Evolutionary conservation across 495 filamentous ascomycete species (phyloP).

Genomic region (Astrothelium subdiscretum): DNA sequence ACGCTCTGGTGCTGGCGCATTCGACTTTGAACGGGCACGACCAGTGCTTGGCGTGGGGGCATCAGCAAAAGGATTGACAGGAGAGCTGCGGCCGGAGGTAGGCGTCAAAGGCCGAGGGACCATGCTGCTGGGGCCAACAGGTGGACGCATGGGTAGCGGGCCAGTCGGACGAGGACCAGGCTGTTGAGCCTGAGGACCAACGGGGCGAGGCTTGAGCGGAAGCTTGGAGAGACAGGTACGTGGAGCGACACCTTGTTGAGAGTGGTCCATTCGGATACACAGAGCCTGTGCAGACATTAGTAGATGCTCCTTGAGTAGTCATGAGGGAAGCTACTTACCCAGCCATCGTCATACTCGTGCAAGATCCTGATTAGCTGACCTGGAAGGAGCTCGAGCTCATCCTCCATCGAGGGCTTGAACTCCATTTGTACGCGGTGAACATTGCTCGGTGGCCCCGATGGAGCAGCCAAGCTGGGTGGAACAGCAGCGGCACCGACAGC

Average conservation of each 20-base stretch:
- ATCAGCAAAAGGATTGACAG: conserved; percentile 5
- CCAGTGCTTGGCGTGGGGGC: conserved; percentile 17
- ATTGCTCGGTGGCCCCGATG: conserved; percentile 24
- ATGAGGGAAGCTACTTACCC: conserved; percentile 48
- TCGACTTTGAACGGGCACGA: conserved; percentile 22
- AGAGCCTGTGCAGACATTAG: conserved; percentile 56
- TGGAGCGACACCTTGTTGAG: conserved; percentile 83
- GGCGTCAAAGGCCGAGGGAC: conserved; percentile 19
- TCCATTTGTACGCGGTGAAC: conserved; percentile 86
- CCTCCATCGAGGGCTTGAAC: conserved; percentile 84
- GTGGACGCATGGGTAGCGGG: conserved; percentile 11
- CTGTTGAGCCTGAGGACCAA: conserved; percentile 32
- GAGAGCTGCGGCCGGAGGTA: conserved; percentile 18
- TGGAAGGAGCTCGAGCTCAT: conserved; percentile 69
- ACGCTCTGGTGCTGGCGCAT: conserved; percentile 35
- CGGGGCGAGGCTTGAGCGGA: conserved; percentile 77
- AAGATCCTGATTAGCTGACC: conserved; percentile 79
- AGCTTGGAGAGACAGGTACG: conserved; percentile 86
- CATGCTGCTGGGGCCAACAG: conserved; percentile 3
- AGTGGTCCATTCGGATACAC: conserved; percentile 80
- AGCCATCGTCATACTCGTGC: conserved; percentile 97
- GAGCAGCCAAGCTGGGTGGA: conserved; percentile 24
- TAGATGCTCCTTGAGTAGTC: background rate
- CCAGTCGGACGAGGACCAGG: conserved; percentile 38
- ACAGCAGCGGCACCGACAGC: conserved; percentile 35